Conservation (phyloP, 192 early-diverging fungal species). For the Backusella psychrophila region DNA sequence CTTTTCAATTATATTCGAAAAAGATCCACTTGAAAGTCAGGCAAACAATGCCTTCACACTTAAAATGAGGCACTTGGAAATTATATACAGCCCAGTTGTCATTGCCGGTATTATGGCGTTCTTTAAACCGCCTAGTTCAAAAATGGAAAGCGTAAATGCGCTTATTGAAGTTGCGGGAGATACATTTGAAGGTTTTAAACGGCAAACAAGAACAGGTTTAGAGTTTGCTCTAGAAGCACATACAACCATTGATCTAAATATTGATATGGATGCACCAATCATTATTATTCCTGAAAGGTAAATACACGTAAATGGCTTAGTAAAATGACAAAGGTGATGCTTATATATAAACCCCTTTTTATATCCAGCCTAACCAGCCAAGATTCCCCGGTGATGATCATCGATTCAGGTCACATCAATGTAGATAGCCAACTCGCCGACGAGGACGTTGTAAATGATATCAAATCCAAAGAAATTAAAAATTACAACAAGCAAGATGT, state of each 20-base stretch:
- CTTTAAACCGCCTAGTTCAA: slow-evolving; percentile 64
- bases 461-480: slow-evolving; percentile 59
- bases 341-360: neutral
- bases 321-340: neutral
- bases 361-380: slow-evolving; percentile 37
- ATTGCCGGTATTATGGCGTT: slow-evolving; percentile 67
- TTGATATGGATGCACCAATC: slow-evolving; percentile 85
- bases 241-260: slow-evolving; percentile 71
- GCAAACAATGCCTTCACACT: slow-evolving; percentile 73
- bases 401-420: slow-evolving; percentile 81
- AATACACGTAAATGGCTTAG: neutral
- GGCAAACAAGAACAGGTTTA: slow-evolving; percentile 75
- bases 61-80: slow-evolving; percentile 72
- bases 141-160: slow-evolving; percentile 59
- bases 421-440: slow-evolving; percentile 73
- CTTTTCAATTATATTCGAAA: slow-evolving; percentile 61
- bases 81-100: slow-evolving; percentile 71
- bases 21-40: slow-evolving; percentile 68
- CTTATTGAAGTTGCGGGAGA: slow-evolving; percentile 64
- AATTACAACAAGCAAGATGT: slow-evolving; percentile 56
- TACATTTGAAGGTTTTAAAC: slow-evolving; percentile 67
- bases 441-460: slow-evolving; percentile 51
- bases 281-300: slow-evolving; percentile 68
- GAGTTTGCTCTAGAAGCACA: slow-evolving; percentile 76
- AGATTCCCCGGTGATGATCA: slow-evolving; percentile 58